Evolutionary conservation across 768 basidiomycete genomes (phyloP), one percentile per base, ranked within the genome.

Genomic region (Lentinula detonsa): DNA sequence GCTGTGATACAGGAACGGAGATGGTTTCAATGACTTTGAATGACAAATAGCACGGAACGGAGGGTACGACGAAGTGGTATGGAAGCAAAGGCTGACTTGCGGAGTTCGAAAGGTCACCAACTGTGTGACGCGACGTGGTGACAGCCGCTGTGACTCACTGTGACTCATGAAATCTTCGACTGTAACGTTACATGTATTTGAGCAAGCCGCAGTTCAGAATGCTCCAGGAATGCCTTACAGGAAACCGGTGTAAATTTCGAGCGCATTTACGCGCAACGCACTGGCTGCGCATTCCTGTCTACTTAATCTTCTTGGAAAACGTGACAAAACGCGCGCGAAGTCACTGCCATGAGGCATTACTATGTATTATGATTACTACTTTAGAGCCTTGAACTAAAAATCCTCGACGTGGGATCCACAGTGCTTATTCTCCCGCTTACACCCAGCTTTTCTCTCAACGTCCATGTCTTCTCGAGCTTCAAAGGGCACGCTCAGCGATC

Each of bases 1-100:
- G 65, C 73, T 61, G 54, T 64, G 57, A 56, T 23, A 50, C 33
- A 40, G 34, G 28, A 1, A 11, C 8, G 23, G 35, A 52, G 18
- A 60, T 23, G 55, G 37, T 50, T 49, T 21, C 21, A 43, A 40
- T 34, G 45, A 37, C 31, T 8, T 28, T 8, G 3, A 6, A 39
- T 39, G 37, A 39, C 3, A 39, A 23, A 35, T 43, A 48, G 43
- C 39, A 13, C 40, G 18, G 31, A 31, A 18, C 16, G 50, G 21
- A 40, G 49, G 42, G 59, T 9, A 42, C 46, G 48, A 49, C 21
- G 28, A 49, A 37, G 59, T 33, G 49, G 59, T 16, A 8, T 31
- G 13, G 11, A 8, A 5, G 50, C 9, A 34, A 34, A 18, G 11
- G 34, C 50, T 39, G 35, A 43, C 42, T 43, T 9, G 46, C 18